Percentiles rank a stretch among this genome's conserved stretches.
Conservation (phyloP, 1,139 yeast species). For the Candida labiduridarum region DNA sequence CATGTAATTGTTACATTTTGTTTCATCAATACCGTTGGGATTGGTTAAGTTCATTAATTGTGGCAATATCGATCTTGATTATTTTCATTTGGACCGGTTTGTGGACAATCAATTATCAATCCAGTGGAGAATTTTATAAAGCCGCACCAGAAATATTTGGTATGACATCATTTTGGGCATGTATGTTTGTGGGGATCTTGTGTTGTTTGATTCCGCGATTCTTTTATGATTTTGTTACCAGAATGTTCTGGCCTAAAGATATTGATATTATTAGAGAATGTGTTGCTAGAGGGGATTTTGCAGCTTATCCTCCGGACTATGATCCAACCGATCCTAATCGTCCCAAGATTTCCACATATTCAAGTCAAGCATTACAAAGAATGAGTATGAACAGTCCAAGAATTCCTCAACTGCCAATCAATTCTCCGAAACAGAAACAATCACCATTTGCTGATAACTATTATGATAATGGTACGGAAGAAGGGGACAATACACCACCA, state of each 20-base stretch:
- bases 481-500: not conserved
- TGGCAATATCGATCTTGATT: slow-evolving; percentile 63
- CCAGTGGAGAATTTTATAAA: slow-evolving; percentile 72
- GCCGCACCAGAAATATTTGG: slow-evolving; percentile 79
- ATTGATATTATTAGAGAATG: slow-evolving; percentile 86
- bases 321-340: slow-evolving; percentile 65
- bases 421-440: not conserved
- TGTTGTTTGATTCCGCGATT: slow-evolving; percentile 80
- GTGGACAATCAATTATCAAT: slow-evolving; percentile 64
- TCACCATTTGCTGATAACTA: slow-evolving; percentile 2
- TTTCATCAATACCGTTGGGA: slow-evolving; percentile 94
- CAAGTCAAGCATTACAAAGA: slow-evolving; percentile 22
- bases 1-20: slow-evolving; percentile 80
- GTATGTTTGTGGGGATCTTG: slow-evolving; percentile 68
- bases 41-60: slow-evolving; percentile 72
- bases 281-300: slow-evolving; percentile 60
- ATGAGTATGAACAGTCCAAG: slow-evolving; percentile 19
- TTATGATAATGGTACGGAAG: not conserved
- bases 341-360: slow-evolving; percentile 38
- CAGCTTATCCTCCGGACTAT: slow-evolving; percentile 56
- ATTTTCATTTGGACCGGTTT: slow-evolving; percentile 89
- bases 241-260: slow-evolving; percentile 71
- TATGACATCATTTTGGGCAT: slow-evolving; percentile 78
- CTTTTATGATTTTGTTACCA: slow-evolving; percentile 61
- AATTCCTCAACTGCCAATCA: not conserved